Evolutionary conservation across 345 rosid genomes (phyloP).

Genomic region (Euphorbia pulcherrima): DNA sequence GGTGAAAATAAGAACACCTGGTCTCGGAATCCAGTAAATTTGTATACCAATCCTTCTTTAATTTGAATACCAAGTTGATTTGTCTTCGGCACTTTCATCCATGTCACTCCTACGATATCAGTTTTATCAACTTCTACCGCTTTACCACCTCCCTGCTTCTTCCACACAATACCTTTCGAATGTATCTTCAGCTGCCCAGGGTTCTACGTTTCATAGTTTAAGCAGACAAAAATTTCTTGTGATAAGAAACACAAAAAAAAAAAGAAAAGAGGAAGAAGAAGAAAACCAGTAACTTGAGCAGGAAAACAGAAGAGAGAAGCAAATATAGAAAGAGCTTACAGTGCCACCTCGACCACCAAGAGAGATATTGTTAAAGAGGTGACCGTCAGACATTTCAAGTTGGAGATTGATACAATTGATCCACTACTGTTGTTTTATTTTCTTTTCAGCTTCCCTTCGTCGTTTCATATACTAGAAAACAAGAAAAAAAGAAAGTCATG

Average conservation of each 20-base stretch:
- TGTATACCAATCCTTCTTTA: slow-evolving; percentile 79
- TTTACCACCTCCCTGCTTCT: slow-evolving; percentile 97
- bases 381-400: slow-evolving; percentile 63
- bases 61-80: slow-evolving; percentile 75
- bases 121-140: slow-evolving; percentile 86
- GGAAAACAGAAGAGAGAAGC: neutral
- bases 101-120: slow-evolving; percentile 63
- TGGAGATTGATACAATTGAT: neutral
- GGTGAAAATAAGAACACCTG: slow-evolving; percentile 40
- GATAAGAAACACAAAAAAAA: neutral
- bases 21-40: slow-evolving; percentile 85
- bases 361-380: slow-evolving; percentile 68
- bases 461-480: too few relatives aligned
- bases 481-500: too few relatives aligned
- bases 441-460: too few relatives aligned
- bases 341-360: slow-evolving; percentile 88
- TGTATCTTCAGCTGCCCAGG: slow-evolving; percentile 73
- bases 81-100: slow-evolving; percentile 87
- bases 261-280: neutral
- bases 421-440: neutral
- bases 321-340: slow-evolving; percentile 25
- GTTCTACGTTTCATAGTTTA: slow-evolving; percentile 48
- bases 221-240: neutral
- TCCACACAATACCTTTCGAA: slow-evolving; percentile 83
- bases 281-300: neutral